Base-by-base conservation (phyloP, 2,329 filamentous ascomycete genomes). In the Fusarium ramigenum region DNA sequence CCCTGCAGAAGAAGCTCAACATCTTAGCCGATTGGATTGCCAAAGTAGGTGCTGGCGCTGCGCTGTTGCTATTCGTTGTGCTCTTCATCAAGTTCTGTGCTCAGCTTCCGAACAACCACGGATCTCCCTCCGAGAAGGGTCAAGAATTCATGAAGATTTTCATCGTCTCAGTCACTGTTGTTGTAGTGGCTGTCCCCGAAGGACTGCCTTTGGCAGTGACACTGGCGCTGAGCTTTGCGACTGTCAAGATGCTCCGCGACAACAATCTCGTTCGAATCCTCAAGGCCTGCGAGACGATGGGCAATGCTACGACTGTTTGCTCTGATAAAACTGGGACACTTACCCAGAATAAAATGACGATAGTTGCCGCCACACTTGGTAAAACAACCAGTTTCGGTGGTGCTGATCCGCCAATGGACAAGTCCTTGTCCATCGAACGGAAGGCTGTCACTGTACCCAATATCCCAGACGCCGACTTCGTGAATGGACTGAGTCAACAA, bases 41-140 rank as follows among this genome's bases (percentile, higher is more conserved):
- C n/a, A 83, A 81, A 68, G 68, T 81, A 32, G 88, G 88, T 34
- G 90, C 92, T 75, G 89, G 89, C 62, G 91, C 93, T 37, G 93
- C 93, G 49, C 81, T 93, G 19, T 82, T 95, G 12, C 85, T 96
- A 25, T 96, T 96, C 79, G 83, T 94, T 59, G 92, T 94, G 30
- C 85, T 95, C 18, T 90, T 95, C 77, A 93, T 96, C 84, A 91
- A 93, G 77, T 96, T 95, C 79, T 84, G 93, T 30, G 91, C 88
- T 39, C 82, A 87, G 21, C 85, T 96, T 12, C 87, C 87, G 9
- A 77, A 83, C 40, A 90, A 88, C 76, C 47, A 74, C 28, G 79
- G 73, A 1, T 82, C 83, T 0, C 83, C 90, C 4, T 84, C 89
- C 0, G 82, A 87, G 57, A 94, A 94, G 82, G 83, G 79, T 0